Conservation (phyloP, 108 stramenopile species). For the Nitzschia palea region DNA sequence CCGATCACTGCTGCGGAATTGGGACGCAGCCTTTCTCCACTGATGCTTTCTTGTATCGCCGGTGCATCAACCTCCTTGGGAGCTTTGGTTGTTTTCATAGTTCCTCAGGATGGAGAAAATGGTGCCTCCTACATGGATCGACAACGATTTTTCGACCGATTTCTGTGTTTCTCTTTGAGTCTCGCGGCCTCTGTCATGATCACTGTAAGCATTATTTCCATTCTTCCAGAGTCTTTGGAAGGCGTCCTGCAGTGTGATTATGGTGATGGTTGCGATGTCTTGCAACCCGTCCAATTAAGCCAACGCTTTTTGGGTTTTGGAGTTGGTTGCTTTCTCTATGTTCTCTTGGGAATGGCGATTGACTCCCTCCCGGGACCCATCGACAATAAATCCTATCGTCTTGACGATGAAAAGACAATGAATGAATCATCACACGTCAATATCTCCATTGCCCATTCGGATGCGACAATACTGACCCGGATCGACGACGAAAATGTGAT, state of each 20-base stretch:
- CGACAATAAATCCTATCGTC: too few relatives aligned
- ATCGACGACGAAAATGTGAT: not conserved
- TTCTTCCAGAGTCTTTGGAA: conserved; percentile 50
- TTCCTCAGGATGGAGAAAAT: not conserved
- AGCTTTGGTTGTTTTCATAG: conserved; percentile 67
- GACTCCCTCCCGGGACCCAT: conserved; percentile 75
- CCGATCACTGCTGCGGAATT: too few relatives aligned
- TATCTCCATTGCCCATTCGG: not conserved
- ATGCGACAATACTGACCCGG: not conserved
- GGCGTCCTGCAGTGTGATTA: conserved; percentile 13
- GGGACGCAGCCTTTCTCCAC: too few relatives aligned
- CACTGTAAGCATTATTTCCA: conserved; percentile 46
- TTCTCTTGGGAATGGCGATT: conserved; percentile 34
- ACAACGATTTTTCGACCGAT: conserved; percentile 15
- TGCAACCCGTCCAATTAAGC: conserved; percentile 16
- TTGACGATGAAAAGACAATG: too few relatives aligned
- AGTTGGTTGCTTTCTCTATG: conserved; percentile 29
- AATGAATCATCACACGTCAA: conserved; percentile 31
- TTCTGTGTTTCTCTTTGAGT: conserved; percentile 57
- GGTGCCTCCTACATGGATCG: conserved; percentile 1
- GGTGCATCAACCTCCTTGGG: conserved; percentile 75
- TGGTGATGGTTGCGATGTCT: not conserved
- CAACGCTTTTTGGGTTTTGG: conserved; percentile 29
- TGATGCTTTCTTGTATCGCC: conserved; percentile 59
- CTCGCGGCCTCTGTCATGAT: conserved; percentile 67